Conservation (phyloP, 2,329 filamentous ascomycete genomes). For the Lizonia empirigonia region DNA sequence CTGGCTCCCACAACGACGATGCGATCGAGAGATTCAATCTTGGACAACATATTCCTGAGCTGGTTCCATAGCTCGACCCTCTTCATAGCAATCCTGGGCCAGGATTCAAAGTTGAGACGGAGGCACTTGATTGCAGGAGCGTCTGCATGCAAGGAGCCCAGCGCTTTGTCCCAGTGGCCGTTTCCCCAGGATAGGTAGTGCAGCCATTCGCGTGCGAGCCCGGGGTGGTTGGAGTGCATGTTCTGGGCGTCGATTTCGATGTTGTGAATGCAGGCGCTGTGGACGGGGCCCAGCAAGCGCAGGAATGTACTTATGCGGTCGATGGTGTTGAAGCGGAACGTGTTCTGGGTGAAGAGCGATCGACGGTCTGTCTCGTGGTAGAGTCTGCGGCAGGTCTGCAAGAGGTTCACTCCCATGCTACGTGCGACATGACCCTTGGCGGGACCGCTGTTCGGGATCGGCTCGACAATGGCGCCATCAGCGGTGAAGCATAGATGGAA, state of each 20-base stretch:
- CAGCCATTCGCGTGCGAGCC: constrained; percentile 42
- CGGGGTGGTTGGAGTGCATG: constrained; percentile 32
- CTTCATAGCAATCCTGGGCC: constrained; percentile 40
- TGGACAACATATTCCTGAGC: constrained; percentile 35
- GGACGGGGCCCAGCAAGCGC: constrained; percentile 22
- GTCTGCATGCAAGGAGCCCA: constrained; percentile 34
- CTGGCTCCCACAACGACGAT: constrained; percentile 43
- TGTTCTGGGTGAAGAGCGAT: constrained; percentile 42
- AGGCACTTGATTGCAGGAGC: constrained; percentile 42
- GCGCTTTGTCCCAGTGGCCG: constrained; percentile 22
- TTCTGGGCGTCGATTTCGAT: constrained; percentile 47
- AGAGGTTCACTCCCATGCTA: constrained; percentile 34
- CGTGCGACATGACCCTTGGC: neutral
- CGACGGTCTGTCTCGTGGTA: constrained; percentile 42
- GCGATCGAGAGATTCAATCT: constrained; percentile 38
- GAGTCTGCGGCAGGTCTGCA: constrained; percentile 45
- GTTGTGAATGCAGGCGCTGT: constrained; percentile 34
- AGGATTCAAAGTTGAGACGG: constrained; percentile 44
- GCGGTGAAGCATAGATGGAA: constrained; percentile 36
- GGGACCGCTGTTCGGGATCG: constrained; percentile 9
- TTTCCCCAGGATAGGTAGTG: constrained; percentile 41
- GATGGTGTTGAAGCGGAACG: constrained; percentile 46
- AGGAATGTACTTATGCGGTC: constrained; percentile 41
- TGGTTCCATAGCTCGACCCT: constrained; percentile 42
- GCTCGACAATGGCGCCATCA: constrained; percentile 33